phyloP scores from a whole-genome alignment of 2,329 filamentous ascomycete species.

The Kalaharituber pfeilii region DNA sequence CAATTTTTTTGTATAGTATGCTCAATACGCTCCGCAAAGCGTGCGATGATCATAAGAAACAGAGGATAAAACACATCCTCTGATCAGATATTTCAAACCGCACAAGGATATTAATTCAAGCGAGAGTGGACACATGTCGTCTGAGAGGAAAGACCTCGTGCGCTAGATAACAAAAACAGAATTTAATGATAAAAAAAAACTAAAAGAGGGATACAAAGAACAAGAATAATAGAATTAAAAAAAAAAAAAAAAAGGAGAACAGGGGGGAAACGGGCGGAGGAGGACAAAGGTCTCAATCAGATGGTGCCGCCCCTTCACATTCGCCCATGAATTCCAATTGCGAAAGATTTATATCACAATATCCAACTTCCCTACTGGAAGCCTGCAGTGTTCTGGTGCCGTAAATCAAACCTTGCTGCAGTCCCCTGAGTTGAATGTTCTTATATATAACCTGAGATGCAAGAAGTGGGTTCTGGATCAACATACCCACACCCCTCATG shows the following conservation, averaged over 20 bases:
- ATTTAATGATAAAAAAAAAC: background rate
- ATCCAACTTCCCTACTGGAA: background rate
- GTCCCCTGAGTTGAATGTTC: background rate
- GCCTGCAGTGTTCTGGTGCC: background rate
- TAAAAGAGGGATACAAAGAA: background rate
- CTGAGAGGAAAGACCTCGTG: too few species aligned
- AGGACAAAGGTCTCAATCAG: constrained; percentile 8
- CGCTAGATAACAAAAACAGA: constrained; percentile 2
- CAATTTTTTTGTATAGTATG: too few species aligned
- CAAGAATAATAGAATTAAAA: constrained; percentile 1
- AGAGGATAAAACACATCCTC: too few species aligned
- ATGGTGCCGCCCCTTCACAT: too few species aligned
- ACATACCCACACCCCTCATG: background rate
- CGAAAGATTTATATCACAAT: too few species aligned
- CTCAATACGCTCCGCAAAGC: too few species aligned
- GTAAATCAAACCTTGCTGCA: background rate
- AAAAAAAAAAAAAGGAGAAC: constrained; percentile 6
- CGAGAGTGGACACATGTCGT: too few species aligned
- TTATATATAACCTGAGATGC: background rate
- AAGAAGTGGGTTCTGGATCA: background rate
- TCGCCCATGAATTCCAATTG: too few species aligned
- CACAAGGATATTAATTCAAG: too few species aligned
- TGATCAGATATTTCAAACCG: too few species aligned
- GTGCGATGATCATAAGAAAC: too few species aligned
- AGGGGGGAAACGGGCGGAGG: constrained; percentile 5